phyloP scores from a whole-genome alignment of 1,139 yeast genomes.

The Arxiozyma heterogenica region DNA sequence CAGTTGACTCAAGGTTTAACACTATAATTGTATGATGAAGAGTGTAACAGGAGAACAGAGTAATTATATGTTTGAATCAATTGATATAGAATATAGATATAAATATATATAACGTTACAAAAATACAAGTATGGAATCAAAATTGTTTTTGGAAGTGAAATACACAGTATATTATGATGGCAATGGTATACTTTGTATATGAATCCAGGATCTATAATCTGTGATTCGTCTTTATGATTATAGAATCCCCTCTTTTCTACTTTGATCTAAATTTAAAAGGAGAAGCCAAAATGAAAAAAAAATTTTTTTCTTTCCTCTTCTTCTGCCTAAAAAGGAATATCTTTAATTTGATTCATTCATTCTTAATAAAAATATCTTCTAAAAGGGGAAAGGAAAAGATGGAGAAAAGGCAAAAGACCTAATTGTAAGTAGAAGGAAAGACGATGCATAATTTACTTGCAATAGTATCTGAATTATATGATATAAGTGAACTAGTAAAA shows the following conservation, averaged over 20 bases:
- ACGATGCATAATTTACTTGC: neutral
- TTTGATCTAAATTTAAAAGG: too few relatives aligned
- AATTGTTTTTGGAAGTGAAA: too few relatives aligned
- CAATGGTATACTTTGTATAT: too few relatives aligned
- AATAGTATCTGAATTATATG: neutral
- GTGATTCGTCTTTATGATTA: too few relatives aligned
- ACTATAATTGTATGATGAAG: conserved; percentile 5
- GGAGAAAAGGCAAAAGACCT: too few relatives aligned
- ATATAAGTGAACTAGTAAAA: neutral
- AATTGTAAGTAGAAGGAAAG: neutral
- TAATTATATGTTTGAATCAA: too few relatives aligned
- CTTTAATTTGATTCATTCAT: neutral
- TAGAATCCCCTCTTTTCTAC: neutral
- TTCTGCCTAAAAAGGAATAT: too few relatives aligned
- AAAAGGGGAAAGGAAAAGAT: neutral
- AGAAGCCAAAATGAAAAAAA: too few relatives aligned
- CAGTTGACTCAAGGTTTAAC: conserved; percentile 15
- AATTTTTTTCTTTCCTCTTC: too few relatives aligned
- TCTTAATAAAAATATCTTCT: neutral
- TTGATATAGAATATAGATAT: neutral
- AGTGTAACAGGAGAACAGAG: neutral
- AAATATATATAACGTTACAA: neutral
- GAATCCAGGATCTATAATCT: too few relatives aligned
- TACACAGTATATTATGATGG: too few relatives aligned
- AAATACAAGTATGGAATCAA: too few relatives aligned